Conservation (phyloP, 2,329 filamentous ascomycete species). For the Phialophora verrucosa region DNA sequence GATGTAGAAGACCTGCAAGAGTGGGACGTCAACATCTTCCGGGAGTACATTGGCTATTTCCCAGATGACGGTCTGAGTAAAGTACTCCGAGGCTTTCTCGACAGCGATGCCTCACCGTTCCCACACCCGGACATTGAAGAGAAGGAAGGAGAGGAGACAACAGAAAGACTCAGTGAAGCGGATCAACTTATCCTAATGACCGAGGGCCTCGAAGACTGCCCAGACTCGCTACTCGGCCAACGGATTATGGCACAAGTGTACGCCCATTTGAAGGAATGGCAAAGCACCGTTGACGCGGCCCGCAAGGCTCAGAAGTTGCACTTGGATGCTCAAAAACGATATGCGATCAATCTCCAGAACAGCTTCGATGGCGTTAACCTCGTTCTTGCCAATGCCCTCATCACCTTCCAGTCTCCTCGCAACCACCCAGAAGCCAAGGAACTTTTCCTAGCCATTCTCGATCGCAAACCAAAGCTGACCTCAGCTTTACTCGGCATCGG, state of each 20-base stretch:
- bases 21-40: constrained; percentile 77
- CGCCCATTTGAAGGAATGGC: constrained; percentile 81
- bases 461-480: constrained; percentile 76
- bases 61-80: constrained; percentile 82
- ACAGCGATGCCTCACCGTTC: constrained; percentile 83
- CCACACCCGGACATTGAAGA: constrained; percentile 52
- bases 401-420: constrained; percentile 87
- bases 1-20: constrained; percentile 76
- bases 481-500: constrained; percentile 86
- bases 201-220: constrained; percentile 67
- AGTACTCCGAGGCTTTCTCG: constrained; percentile 80
- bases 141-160: constrained; percentile 56
- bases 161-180: constrained; percentile 68
- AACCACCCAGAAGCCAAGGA: constrained; percentile 85
- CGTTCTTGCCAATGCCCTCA: constrained; percentile 82
- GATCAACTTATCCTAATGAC: constrained; percentile 82
- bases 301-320: constrained; percentile 35
- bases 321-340: constrained; percentile 52
- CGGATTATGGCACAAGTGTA: constrained; percentile 84
- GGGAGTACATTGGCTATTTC: constrained; percentile 82
- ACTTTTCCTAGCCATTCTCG: constrained; percentile 83
- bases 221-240: constrained; percentile 79
- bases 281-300: constrained; percentile 78
- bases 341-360: constrained; percentile 71
- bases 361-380: constrained; percentile 76